Evolutionary conservation across 2,329 filamentous ascomycete genomes (phyloP).

Genomic region (Nakataea oryzae): DNA sequence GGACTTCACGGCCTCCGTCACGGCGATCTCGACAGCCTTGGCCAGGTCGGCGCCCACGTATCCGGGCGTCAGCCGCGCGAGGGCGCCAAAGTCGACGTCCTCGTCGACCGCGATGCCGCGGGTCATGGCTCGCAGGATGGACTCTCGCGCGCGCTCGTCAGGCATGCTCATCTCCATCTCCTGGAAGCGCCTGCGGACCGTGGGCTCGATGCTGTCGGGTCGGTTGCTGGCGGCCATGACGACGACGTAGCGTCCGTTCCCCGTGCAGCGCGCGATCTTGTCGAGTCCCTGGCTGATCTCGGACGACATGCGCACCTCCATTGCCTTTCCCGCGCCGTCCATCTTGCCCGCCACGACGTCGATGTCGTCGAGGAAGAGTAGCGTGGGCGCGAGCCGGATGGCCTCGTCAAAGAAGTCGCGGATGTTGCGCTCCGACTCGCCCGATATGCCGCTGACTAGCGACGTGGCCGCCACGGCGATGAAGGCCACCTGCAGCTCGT

Average conservation of each 20-base stretch:
- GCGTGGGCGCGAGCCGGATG: conserved; percentile 71
- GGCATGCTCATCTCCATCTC: conserved; percentile 82
- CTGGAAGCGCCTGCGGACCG: conserved; percentile 66
- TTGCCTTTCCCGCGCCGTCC: conserved; percentile 74
- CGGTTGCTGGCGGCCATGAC: conserved; percentile 87
- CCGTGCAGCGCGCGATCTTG: conserved; percentile 61
- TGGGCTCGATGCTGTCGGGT: conserved; percentile 73
- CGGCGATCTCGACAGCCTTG: conserved; percentile 40
- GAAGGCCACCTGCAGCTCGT: conserved; percentile 65
- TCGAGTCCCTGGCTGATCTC: conserved; percentile 84
- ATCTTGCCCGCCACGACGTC: conserved; percentile 84
- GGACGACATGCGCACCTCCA: conserved; percentile 78
- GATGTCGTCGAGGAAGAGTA: conserved; percentile 88
- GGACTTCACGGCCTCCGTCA: conserved; percentile 19
- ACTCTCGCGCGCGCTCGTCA: conserved; percentile 63
- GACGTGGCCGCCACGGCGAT: conserved; percentile 75
- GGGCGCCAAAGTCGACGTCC: conserved; percentile 60
- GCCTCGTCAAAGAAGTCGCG: conserved; percentile 83
- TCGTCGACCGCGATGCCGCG: conserved; percentile 51
- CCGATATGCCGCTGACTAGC: conserved; percentile 77
- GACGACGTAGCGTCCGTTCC: conserved; percentile 67
- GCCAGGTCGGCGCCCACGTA: conserved; percentile 88
- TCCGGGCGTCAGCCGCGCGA: conserved; percentile 81
- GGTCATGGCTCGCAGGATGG: conserved; percentile 68
- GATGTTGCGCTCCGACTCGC: conserved; percentile 80